Percentiles rank a stretch among this genome's conserved stretches.
Evolutionary conservation across 169 alveolate species (phyloP).

Genomic region (Plasmodium relictum): DNA sequence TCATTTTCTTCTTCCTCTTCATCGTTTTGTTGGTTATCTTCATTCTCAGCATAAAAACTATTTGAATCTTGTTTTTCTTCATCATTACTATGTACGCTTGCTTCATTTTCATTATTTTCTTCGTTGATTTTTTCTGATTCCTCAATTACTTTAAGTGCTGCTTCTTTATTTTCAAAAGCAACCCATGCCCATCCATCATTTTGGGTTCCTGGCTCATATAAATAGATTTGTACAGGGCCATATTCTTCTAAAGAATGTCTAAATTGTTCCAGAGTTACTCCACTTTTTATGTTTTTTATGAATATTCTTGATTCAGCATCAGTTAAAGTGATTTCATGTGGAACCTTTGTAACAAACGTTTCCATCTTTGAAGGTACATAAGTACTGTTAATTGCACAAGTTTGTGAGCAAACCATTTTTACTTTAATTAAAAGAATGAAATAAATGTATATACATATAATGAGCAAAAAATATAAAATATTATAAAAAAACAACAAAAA

Average conservation of each 20-base stretch:
- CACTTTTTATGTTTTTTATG: conserved; percentile 68
- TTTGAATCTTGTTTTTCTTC: conserved; percentile 57
- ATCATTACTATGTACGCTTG: conserved; percentile 19
- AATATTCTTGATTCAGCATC: conserved; percentile 60
- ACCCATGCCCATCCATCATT: conserved; percentile 89
- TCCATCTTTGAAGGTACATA: conserved; percentile 27
- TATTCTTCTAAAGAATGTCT: conserved; percentile 76
- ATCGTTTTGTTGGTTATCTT: conserved; percentile 23
- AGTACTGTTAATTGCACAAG: conserved; percentile 43
- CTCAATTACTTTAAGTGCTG: conserved; percentile 78
- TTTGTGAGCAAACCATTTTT: conserved; percentile 53
- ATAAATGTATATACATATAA: background rate
- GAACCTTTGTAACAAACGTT: conserved; percentile 70
- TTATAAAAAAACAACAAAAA: background rate
- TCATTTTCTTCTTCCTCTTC: conserved; percentile 53
- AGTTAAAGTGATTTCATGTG: conserved; percentile 66
- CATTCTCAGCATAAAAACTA: conserved; percentile 54
- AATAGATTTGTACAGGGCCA: conserved; percentile 86
- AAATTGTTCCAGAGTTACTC: conserved; percentile 77
- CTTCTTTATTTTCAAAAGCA: conserved; percentile 81
- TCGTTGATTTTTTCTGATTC: conserved; percentile 61
- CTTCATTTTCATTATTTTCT: conserved; percentile 21
- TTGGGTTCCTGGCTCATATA: conserved; percentile 80
- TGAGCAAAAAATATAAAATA: background rate
- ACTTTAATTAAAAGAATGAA: background rate